A percentile compares a stretch with the other conserved stretches of the same genome.
These are phyloP conservation scores for Kodamaea kaohsiungensis DNA, from an alignment of 805 yeast species.

Conservation along the genomic window DNA sequence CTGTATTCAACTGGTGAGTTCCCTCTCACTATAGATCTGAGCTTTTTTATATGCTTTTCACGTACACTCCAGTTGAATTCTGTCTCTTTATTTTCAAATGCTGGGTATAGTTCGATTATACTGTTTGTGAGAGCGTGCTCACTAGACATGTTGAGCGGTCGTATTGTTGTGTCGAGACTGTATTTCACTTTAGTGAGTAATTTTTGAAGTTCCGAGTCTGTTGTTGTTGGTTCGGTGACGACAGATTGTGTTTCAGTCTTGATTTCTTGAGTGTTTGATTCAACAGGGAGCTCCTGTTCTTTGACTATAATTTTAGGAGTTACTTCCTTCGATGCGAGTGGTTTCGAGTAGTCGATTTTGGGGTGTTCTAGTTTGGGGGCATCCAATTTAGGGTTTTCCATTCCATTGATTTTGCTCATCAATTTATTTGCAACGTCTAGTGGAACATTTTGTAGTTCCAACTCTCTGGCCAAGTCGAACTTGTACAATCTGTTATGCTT, in stretches of 20 bases:
- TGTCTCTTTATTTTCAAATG: constrained; percentile 74
- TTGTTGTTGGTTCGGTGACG: background rate
- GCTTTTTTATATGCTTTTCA: constrained; percentile 57
- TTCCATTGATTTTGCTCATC: constrained; percentile 8
- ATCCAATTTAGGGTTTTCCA: background rate
- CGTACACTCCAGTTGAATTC: constrained; percentile 84
- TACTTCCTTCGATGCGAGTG: too few species aligned
- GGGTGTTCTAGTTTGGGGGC: background rate
- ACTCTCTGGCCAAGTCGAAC: constrained; percentile 44
- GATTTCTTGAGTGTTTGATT: background rate
- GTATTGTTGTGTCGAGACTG: constrained; percentile 38
- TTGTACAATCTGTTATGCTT: constrained; percentile 41
- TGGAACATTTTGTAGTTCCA: constrained; percentile 35
- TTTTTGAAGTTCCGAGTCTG: constrained; percentile 11
- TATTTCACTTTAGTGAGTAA: constrained; percentile 30
- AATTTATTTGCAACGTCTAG: constrained; percentile 1
- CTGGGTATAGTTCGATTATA: constrained; percentile 20
- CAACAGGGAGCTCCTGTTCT: background rate
- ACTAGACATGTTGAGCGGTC: constrained; percentile 29
- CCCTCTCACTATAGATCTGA: constrained; percentile 65
- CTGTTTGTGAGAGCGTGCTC: constrained; percentile 19
- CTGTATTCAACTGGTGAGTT: constrained; percentile 44
- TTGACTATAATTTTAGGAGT: background rate
- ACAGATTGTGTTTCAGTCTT: background rate
- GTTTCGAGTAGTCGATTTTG: background rate